phyloP scores from a whole-genome alignment of 2,329 filamentous ascomycete genomes.

The Nannizziopsis arthrosporioides region DNA sequence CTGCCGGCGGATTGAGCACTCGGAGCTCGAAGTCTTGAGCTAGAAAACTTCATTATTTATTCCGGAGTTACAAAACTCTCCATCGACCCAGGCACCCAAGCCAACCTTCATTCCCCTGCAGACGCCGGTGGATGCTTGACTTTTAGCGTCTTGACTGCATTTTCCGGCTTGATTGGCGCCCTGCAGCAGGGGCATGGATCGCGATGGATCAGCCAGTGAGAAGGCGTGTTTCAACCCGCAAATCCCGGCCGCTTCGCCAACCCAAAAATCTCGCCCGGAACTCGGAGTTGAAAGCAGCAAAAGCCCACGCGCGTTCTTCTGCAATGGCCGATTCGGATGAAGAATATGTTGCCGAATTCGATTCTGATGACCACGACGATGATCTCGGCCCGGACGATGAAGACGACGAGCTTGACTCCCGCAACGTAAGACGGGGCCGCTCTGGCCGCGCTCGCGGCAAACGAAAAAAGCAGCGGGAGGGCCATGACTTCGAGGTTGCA shows the following conservation, averaged over 20 bases:
- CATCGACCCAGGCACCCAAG: too few relatives aligned
- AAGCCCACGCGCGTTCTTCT: background rate
- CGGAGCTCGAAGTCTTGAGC: too few relatives aligned
- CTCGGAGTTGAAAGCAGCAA: conserved; percentile 1
- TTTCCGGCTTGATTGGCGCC: background rate
- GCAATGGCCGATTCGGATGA: conserved; percentile 40
- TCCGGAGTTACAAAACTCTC: too few relatives aligned
- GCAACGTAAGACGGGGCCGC: conserved; percentile 1
- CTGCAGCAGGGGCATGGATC: background rate
- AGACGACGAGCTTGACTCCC: conserved; percentile 12
- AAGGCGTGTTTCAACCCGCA: background rate
- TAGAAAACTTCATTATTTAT: too few relatives aligned
- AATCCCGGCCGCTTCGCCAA: conserved; percentile 3
- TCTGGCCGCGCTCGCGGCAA: conserved; percentile 12
- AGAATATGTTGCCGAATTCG: conserved; percentile 40
- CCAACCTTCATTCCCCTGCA: too few relatives aligned
- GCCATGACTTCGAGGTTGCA: conserved; percentile 37
- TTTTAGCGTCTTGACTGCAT: background rate
- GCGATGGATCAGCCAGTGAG: conserved; percentile 6
- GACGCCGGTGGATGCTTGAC: too few relatives aligned
- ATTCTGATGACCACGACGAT: conserved; percentile 34
- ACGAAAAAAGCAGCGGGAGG: conserved; percentile 29
- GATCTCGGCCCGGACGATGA: conserved; percentile 15
- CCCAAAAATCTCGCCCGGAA: conserved; percentile 2
- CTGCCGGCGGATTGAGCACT: too few relatives aligned